A percentile compares a stretch with the other conserved stretches of the same genome.
Conservation (phyloP, 768 basidiomycete genomes). For the Sistotremastrum suecicum region DNA sequence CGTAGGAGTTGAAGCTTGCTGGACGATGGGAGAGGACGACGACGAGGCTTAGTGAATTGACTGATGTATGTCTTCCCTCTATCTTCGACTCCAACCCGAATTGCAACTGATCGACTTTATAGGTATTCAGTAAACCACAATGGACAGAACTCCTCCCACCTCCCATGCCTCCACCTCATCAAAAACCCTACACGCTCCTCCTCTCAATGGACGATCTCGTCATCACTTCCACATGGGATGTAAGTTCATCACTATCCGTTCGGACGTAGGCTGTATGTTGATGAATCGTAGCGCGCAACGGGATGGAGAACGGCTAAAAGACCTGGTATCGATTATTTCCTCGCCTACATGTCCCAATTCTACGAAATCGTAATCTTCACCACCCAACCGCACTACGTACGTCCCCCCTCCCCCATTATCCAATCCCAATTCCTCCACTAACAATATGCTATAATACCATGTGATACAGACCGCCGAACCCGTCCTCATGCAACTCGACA, state of each 20-base stretch:
- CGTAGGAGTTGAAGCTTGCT: slow-evolving; percentile 42
- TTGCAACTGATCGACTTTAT: background rate
- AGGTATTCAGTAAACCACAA: slow-evolving; percentile 90
- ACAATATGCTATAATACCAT: background rate
- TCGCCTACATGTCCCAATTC: slow-evolving; percentile 94
- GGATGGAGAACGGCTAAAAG: slow-evolving; percentile 98
- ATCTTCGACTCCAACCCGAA: background rate
- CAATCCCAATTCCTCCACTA: background rate
- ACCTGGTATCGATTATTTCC: slow-evolving; percentile 96
- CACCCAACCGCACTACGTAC: slow-evolving; percentile 73
- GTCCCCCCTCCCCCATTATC: slow-evolving; percentile 17
- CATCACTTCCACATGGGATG: slow-evolving; percentile 90
- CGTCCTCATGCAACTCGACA: slow-evolving; percentile 86
- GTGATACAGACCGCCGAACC: slow-evolving; percentile 66
- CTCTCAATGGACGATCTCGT: slow-evolving; percentile 87
- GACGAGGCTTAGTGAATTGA: slow-evolving; percentile 46
- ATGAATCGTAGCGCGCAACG: slow-evolving; percentile 50
- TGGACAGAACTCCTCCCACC: slow-evolving; percentile 89
- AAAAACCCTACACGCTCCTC: slow-evolving; percentile 85
- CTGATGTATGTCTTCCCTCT: slow-evolving; percentile 38
- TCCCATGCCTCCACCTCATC: slow-evolving; percentile 64
- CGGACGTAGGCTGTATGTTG: background rate
- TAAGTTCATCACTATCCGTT: slow-evolving; percentile 27
- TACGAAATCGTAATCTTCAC: slow-evolving; percentile 98
- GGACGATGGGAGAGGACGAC: slow-evolving; percentile 53